Evolutionary conservation across 768 basidiomycete species (phyloP).

Genomic region (Pluteus cervinus): DNA sequence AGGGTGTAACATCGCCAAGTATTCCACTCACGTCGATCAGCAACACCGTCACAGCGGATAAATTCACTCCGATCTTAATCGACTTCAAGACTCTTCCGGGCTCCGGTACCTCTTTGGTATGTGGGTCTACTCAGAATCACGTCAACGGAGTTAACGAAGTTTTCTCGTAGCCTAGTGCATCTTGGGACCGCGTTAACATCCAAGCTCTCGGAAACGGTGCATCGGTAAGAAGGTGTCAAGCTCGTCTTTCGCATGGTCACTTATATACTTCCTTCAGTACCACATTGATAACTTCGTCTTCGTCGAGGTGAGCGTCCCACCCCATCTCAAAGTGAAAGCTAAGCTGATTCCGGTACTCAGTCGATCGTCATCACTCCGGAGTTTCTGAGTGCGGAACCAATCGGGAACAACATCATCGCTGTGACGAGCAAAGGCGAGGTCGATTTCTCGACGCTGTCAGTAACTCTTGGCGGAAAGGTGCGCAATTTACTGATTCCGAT

Average conservation of each 20-base stretch:
- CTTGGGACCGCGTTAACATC: constrained; percentile 46
- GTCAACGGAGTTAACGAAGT: neutral
- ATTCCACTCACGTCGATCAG: constrained; percentile 39
- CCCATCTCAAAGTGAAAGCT: neutral
- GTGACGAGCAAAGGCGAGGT: constrained; percentile 44
- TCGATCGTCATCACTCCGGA: constrained; percentile 37
- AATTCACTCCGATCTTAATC: constrained; percentile 39
- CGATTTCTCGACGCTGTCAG: constrained; percentile 30
- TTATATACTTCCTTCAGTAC: constrained; percentile 22
- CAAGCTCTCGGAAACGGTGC: constrained; percentile 43
- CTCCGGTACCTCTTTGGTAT: constrained; percentile 30
- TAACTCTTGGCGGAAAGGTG: constrained; percentile 35
- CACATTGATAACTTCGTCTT: constrained; percentile 46
- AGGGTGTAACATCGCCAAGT: constrained; percentile 28
- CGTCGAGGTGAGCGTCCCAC: constrained; percentile 24
- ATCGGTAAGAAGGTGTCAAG: constrained; percentile 17
- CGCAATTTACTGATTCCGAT: constrained; percentile 1
- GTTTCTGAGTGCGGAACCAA: constrained; percentile 47
- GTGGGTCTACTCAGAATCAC: constrained; percentile 3
- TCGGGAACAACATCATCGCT: constrained; percentile 40
- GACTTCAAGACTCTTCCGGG: constrained; percentile 43
- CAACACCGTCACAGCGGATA: constrained; percentile 25
- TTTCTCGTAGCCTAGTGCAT: constrained; percentile 25
- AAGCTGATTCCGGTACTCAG: constrained; percentile 13
- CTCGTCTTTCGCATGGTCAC: neutral